Evolutionary conservation across 768 basidiomycete genomes (phyloP).

Genomic region (Tricholoma furcatifolium): DNA sequence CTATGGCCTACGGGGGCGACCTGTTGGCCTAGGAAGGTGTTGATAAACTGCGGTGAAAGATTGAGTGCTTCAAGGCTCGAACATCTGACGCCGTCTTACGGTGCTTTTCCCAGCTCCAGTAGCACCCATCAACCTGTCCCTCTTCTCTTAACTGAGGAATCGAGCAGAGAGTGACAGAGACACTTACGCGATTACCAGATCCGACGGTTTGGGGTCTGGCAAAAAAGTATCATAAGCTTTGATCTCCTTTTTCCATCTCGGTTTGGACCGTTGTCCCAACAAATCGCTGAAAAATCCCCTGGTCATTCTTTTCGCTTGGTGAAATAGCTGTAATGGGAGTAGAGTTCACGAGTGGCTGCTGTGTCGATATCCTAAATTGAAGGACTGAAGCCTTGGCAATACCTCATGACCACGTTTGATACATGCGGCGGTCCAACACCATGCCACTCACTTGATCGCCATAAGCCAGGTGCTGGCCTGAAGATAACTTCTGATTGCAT

Average conservation of each 20-base stretch:
- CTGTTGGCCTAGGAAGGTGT: slow-evolving; percentile 10
- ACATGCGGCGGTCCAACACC: background rate
- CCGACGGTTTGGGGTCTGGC: slow-evolving; percentile 9
- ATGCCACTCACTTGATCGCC: background rate
- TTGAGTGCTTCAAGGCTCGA: background rate
- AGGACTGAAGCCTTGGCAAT: background rate
- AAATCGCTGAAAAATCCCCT: slow-evolving; percentile 1
- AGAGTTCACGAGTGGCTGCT: too few species aligned
- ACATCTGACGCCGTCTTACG: slow-evolving; percentile 10
- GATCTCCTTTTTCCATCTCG: slow-evolving; percentile 11
- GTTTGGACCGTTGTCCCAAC: slow-evolving; percentile 1
- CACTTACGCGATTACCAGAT: slow-evolving; percentile 23
- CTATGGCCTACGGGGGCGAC: slow-evolving; percentile 19
- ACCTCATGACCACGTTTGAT: background rate
- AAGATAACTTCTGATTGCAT: too few species aligned
- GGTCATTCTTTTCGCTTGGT: background rate
- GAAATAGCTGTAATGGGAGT: too few species aligned
- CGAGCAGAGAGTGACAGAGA: background rate
- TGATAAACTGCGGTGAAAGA: slow-evolving; percentile 19
- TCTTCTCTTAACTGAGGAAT: background rate
- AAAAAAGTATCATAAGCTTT: slow-evolving; percentile 6
- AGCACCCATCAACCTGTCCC: slow-evolving; percentile 25
- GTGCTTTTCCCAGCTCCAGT: slow-evolving; percentile 32
- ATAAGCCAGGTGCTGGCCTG: background rate
- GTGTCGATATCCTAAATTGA: background rate